phyloP scores from a whole-genome alignment of 1,139 yeast species.

The Saccharomyces pastorianus region DNA sequence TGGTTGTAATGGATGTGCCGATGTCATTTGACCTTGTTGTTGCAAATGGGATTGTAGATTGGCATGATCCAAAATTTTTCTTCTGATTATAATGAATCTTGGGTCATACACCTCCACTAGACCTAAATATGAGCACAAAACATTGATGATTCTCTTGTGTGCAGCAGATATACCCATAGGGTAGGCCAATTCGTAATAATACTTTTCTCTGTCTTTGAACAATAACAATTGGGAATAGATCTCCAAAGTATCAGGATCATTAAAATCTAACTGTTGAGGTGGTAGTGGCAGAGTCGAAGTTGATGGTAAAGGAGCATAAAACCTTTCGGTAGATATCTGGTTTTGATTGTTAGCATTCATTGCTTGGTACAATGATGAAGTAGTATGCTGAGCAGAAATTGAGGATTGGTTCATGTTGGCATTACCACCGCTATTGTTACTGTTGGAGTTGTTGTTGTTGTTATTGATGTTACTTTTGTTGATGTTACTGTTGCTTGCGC shows the following conservation, averaged over 20 bases:
- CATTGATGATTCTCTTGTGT: conserved; percentile 52
- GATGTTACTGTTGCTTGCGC: no score
- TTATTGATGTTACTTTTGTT: no score
- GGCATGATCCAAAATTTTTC: conserved; percentile 30
- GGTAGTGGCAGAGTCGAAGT: conserved; percentile 38
- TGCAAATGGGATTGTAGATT: conserved; percentile 43
- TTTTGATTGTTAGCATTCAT: conserved; percentile 4
- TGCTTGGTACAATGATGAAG: conserved; percentile 11
- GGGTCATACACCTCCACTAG: conserved; percentile 60
- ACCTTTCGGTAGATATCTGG: conserved; percentile 43
- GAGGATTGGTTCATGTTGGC: conserved; percentile 10
- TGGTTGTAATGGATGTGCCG: conserved; percentile 30
- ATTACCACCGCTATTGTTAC: conserved; percentile 13
- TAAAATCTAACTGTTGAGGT: conserved; percentile 68
- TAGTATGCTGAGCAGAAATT: conserved; percentile 19
- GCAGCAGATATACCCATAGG: conserved; percentile 48
- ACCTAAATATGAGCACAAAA: conserved; percentile 51
- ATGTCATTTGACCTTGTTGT: conserved; percentile 26
- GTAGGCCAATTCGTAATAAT: conserved; percentile 60
- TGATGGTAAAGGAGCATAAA: conserved; percentile 51
- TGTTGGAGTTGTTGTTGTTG: conserved; percentile 2
- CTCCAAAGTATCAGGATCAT: conserved; percentile 84
- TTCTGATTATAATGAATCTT: conserved; percentile 49
- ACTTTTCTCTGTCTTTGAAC: conserved; percentile 62
- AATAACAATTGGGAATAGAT: conserved; percentile 73